Percentiles rank a stretch among this genome's conserved stretches.
These are phyloP conservation scores for Letharia columbiana DNA, from an alignment of 495 filamentous ascomycete genomes.

Conservation along the genomic window DNA sequence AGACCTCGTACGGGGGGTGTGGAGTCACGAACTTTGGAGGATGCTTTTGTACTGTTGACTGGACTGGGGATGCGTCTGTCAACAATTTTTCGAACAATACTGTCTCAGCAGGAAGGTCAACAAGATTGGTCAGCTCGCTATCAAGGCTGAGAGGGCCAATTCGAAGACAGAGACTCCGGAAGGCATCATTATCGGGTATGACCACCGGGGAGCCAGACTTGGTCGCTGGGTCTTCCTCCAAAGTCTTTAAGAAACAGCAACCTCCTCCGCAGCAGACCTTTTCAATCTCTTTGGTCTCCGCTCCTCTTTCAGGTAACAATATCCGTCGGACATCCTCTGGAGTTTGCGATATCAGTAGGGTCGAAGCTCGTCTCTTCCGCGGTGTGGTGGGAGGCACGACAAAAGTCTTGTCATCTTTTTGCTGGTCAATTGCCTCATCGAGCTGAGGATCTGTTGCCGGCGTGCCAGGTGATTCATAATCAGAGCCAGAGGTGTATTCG, in stretches of 20 bases:
- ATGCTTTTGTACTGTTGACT: slow-evolving; percentile 34
- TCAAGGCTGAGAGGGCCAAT: slow-evolving; percentile 61
- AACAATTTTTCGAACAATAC: slow-evolving; percentile 52
- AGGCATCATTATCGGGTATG: slow-evolving; percentile 79
- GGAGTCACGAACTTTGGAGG: slow-evolving; percentile 88
- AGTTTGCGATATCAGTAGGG: slow-evolving; percentile 67
- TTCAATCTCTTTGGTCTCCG: slow-evolving; percentile 46
- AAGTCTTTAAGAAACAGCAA: slow-evolving; percentile 66
- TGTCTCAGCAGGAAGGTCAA: slow-evolving; percentile 63
- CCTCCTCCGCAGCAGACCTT: slow-evolving; percentile 84
- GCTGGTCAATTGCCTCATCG: slow-evolving; percentile 37
- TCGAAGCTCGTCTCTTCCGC: slow-evolving; percentile 64
- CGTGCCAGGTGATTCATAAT: slow-evolving; percentile 41
- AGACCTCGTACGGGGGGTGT: slow-evolving; percentile 89
- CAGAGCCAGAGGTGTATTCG: slow-evolving; percentile 33
- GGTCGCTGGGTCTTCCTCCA: slow-evolving; percentile 46
- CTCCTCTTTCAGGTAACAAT: slow-evolving; percentile 33
- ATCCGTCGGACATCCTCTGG: slow-evolving; percentile 66
- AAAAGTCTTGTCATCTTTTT: slow-evolving; percentile 29
- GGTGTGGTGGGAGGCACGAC: slow-evolving; percentile 24
- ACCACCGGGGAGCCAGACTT: slow-evolving; percentile 48
- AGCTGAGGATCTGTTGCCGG: slow-evolving; percentile 44
- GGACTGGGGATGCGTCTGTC: slow-evolving; percentile 13
- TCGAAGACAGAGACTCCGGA: slow-evolving; percentile 63
- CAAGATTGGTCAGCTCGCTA: slow-evolving; percentile 58